Percentiles rank a stretch among this genome's conserved stretches.
Evolutionary conservation across 257 asterid species (phyloP).

Genomic region (Fraxinus pennsylvanica): DNA sequence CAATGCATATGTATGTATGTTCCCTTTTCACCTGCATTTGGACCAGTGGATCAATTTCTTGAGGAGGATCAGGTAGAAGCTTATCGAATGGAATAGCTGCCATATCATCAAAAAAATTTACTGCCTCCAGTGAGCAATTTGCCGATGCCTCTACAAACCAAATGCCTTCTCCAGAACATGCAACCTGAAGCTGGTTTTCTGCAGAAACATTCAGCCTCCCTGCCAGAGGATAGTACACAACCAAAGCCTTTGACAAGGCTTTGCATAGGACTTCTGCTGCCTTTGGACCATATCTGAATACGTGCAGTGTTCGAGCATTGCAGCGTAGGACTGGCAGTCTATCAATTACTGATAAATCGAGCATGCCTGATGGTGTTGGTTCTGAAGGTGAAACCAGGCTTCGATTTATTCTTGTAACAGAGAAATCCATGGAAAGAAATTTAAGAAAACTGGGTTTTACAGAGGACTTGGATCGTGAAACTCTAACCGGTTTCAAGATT

Average conservation of each 20-base stretch:
- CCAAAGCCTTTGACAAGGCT: conserved; percentile 49
- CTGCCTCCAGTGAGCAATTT: conserved; percentile 34
- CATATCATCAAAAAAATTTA: conserved; percentile 42
- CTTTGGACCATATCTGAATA: conserved; percentile 37
- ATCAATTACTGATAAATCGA: conserved; percentile 50
- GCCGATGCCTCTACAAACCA: conserved; percentile 57
- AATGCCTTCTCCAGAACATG: conserved; percentile 50
- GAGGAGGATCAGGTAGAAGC: conserved; percentile 39
- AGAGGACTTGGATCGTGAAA: background rate
- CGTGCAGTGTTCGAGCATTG: conserved; percentile 55
- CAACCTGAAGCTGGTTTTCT: conserved; percentile 32
- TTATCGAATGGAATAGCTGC: conserved; percentile 33
- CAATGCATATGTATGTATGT: background rate
- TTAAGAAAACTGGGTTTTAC: background rate
- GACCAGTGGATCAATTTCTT: conserved; percentile 41
- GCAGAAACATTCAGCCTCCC: conserved; percentile 40
- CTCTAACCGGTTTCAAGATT: conserved; percentile 5
- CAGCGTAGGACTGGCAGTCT: conserved; percentile 43
- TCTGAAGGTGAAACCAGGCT: conserved; percentile 41
- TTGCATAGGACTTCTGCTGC: conserved; percentile 29
- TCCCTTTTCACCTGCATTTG: conserved; percentile 46
- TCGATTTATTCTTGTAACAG: conserved; percentile 30
- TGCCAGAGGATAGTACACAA: conserved; percentile 60
- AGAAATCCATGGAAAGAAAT: conserved; percentile 36
- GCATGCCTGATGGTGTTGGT: conserved; percentile 41